Percentiles rank a stretch among this genome's conserved stretches.
Conservation (phyloP, 371 early-diverging fungal genomes). For the Lichtheimia ornata region DNA sequence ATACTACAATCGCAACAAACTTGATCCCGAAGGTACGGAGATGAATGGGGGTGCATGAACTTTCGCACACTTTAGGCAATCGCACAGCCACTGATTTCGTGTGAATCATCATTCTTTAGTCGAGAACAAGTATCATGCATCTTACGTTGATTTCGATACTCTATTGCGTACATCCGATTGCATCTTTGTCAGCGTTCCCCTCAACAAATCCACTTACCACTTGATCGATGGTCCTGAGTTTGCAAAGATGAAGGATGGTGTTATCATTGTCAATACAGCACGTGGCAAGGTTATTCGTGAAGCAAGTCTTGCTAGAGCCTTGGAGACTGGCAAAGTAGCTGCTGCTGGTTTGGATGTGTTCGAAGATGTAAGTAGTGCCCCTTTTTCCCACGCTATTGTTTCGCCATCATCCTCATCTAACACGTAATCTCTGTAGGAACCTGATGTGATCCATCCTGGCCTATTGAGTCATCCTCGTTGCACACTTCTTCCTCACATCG, state of each 20-base stretch:
- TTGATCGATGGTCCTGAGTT: constrained; percentile 50
- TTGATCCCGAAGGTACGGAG: constrained; percentile 30
- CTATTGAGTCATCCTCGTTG: constrained; percentile 40
- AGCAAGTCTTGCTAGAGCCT: constrained; percentile 49
- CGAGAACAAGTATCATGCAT: constrained; percentile 36
- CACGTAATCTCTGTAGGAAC: constrained; percentile 21
- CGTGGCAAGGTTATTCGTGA: constrained; percentile 64
- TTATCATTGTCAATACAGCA: constrained; percentile 61
- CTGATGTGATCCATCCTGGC: constrained; percentile 40
- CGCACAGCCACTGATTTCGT: not conserved
- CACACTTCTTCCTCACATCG: constrained; percentile 48
- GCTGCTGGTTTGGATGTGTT: constrained; percentile 65
- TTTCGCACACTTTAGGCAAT: not conserved
- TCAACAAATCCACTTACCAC: constrained; percentile 50
- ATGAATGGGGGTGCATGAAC: not conserved
- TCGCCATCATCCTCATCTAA: too few relatives aligned
- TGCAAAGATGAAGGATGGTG: constrained; percentile 52
- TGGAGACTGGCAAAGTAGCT: constrained; percentile 56
- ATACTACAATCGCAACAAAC: constrained; percentile 55
- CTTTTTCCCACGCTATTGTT: too few relatives aligned
- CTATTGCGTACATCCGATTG: constrained; percentile 54
- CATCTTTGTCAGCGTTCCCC: constrained; percentile 61
- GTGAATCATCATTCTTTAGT: constrained; percentile 8
- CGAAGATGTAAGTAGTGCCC: constrained; percentile 50
- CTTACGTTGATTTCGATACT: constrained; percentile 54